Base-by-base conservation (phyloP, 1,284 basidiomycete species). In the Garcileccinum viscosum region DNA sequence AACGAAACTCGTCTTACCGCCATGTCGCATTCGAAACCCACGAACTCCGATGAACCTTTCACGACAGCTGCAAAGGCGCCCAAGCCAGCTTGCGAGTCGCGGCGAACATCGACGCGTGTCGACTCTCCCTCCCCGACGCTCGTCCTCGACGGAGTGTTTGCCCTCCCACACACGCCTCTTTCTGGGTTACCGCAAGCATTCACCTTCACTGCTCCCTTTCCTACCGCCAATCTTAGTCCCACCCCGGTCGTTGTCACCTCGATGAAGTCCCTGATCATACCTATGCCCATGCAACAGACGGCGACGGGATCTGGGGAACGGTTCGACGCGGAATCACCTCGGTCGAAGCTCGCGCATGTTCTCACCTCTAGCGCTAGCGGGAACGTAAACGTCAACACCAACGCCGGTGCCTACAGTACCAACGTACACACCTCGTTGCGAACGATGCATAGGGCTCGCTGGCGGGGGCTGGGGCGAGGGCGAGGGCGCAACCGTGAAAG, bases 61-160 rank as follows among this genome's bases (percentile, higher is more conserved):
- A 11, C 17, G 9, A 35, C 56, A 9, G 27, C 62, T 22, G n/a
- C 53, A 53, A 65, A 44, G 6, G 56, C 22, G n/a, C 24, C 63
- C 27, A 63, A 59, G 37, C 7, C 66, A 9, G 3, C 33, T 22
- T 19, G 50, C 47, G 30, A 47, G 24, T 15, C 35, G 1, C 61
- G 24, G 11, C 65, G 66, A 8, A 27, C 38, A 19, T 60, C 62
- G 5, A 64, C 22, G 38, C 70, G 64, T 1, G 17, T 5, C 19
- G 22, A 27, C 4, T 66, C 74, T 22, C 65, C 67, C 44, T 63
- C 75, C 30, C 75, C 75, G 2, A 68, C 69, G 0, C 17, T 75
- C 44, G 73, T 75, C 0, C 62, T 76, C 44, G 74, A 75, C 2
- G 74, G 76, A 4, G 65, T 76, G n/a, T 75, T 75, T 8, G 75